phyloP scores from a whole-genome alignment of 116 monocot species.

The Phalaenopsis hybrid region DNA sequence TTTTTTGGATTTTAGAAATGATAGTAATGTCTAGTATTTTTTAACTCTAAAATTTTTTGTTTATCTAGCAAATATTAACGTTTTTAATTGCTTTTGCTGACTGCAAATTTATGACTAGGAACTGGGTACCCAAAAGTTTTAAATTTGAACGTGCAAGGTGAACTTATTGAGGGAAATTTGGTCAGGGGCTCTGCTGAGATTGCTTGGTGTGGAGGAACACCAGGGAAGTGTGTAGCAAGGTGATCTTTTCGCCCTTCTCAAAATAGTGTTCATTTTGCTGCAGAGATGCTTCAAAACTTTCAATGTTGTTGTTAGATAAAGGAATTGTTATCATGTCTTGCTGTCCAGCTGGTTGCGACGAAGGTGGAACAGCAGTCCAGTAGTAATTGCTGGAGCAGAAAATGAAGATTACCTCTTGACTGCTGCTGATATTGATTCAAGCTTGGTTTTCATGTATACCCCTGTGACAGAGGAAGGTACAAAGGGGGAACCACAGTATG shows the following conservation, averaged over 20 bases:
- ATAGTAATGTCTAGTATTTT: not conserved
- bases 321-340: not conserved
- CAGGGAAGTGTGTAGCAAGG: conserved; percentile 87
- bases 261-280: not conserved
- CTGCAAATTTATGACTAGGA: conserved; percentile 35
- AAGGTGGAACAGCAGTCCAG: conserved; percentile 77
- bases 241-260: conserved; percentile 15
- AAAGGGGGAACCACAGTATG: conserved; percentile 82
- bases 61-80: not conserved
- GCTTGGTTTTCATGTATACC: conserved; percentile 87
- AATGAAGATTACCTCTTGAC: conserved; percentile 65
- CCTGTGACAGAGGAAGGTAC: conserved; percentile 82
- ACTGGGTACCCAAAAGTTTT: conserved; percentile 88
- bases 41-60: not conserved
- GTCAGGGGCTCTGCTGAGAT: conserved; percentile 67
- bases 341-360: conserved; percentile 79
- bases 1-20: not conserved
- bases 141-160: conserved; percentile 57
- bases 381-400: conserved; percentile 73
- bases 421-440: conserved; percentile 73
- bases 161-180: conserved; percentile 85
- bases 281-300: not conserved
- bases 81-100: not conserved
- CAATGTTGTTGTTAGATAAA: not conserved
- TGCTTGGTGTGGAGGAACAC: conserved; percentile 99